Evolutionary conservation across 176 grass and related monocot species (phyloP), one percentile per base, ranked within the genome.

Genomic region (Bromus sterilis): DNA sequence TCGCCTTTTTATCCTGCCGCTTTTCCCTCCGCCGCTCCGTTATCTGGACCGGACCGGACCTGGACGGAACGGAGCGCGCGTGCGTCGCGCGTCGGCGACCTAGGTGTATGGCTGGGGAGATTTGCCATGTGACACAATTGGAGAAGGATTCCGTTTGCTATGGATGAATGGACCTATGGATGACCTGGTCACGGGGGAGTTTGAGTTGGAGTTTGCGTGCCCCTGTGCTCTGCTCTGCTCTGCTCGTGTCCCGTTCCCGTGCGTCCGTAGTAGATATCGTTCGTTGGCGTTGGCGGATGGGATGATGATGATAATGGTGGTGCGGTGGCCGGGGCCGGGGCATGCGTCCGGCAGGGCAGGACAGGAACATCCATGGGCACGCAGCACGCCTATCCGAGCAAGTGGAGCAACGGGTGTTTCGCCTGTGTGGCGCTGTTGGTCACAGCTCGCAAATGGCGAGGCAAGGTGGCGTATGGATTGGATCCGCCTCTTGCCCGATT

Each of bases 1-100:
- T 56, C 87, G 55, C 73, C 78, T 82, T 89, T 89, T 86, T 74
- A 89, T 81, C 78, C 61, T 49, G 61, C 85, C 49, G 49, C 26
- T 61, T 36, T 58, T 29, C 13, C 40, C 34, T 46, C 63, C 33
- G 34, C 21, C 43, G 12, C 24, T 59, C 15, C 12, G 75, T 31
- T 71, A 72, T 72, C 68, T 72, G 68, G 39, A 28, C n/a, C 63
- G 63, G 63, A n/a, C 62, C 59, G 59, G 62, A n/a, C 3, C 43
- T 7, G 28, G 76, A 16, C n/a, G 75, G 28, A 44, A n/a, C n/a
- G n/a, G 76, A 3, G 37, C 65, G 56, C 23, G 46, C 51, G 7
- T 70, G 85, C 85, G 46, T 53, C 14, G 41, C 10, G 26, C 44
- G 51, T 18, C 56, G 60, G 66, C 43, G 75, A 18, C 39, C 5